Conservation (phyloP, 139 green algal genomes). For the Haematococcus sp. region DNA sequence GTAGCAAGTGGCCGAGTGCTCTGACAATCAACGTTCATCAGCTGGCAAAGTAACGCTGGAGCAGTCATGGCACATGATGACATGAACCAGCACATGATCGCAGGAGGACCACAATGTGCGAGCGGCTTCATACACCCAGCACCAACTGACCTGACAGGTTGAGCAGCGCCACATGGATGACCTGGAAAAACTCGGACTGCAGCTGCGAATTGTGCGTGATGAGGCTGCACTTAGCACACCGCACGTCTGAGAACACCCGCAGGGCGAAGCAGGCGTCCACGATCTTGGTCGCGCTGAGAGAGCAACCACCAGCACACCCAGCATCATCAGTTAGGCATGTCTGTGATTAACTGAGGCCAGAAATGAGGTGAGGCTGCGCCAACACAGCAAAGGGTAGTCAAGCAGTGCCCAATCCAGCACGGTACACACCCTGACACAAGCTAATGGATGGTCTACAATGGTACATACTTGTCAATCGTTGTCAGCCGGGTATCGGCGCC, state of each 20-base stretch:
- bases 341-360: neutral
- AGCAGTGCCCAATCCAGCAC: neutral
- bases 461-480: no score
- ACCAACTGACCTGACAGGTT: constrained; percentile 5
- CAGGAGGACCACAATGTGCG: no score
- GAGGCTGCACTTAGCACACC: constrained; percentile 30
- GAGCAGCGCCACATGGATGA: constrained; percentile 38
- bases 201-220: constrained; percentile 29
- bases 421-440: constrained; percentile 5
- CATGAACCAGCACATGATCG: no score
- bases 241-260: constrained; percentile 41
- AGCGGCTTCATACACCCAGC: no score
- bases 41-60: no score
- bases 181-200: constrained; percentile 49
- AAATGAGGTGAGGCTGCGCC: neutral
- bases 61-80: no score
- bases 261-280: constrained; percentile 51
- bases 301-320: neutral
- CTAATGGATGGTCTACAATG: no score
- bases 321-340: neutral
- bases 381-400: no score
- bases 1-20: no score
- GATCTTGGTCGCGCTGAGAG: constrained; percentile 19
- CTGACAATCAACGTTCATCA: no score
- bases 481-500: constrained; percentile 3